Base-by-base conservation (phyloP, 1,139 yeast species). In the Taphrina confusa region DNA sequence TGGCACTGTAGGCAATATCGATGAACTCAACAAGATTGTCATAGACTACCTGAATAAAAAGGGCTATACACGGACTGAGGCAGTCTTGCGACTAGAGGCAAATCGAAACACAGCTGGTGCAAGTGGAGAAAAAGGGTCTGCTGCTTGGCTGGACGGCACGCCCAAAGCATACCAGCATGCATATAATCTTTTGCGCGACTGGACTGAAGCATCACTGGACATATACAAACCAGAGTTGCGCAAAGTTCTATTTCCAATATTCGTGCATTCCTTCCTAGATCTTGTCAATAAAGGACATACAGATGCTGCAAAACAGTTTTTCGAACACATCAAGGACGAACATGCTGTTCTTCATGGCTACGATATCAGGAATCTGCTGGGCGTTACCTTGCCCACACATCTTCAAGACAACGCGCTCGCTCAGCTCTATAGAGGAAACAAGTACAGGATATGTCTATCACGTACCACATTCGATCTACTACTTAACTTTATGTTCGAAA, bases 41-140 rank as follows among this genome's bases (percentile, higher is more conserved):
- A 78, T 92, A 68, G 98, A 92, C 68, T 92, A 92, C 25, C 79
- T 94, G 66, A 87, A 84, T 72, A 91, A 92, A 70, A 90, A 91
- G 71, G 99, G 99, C 2, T 94, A 89, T 70, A 91, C 89, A 66
- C 82, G 86, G 66, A 91, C 97, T 0, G 99, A 94, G 71, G 90
- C 96, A 3, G 88, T 90, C 85, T 79, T 92, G 63, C 80, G 98
- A 65, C 82, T 90, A 65, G 99, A 94, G 71, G 83, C 76, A 28
- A 65, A 67, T 31, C 55, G 66, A 23, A 62, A 45, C 8, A 63
- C 59, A 14, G 66, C 60, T 20, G 56, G 63, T 11, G 63, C 57
- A 33, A 57, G 51, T 47, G 61, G 60, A 22, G 64, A 63, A 22
- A 54, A 44, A 31, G 58, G 58, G 5, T 54, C 58, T 6, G 58